Conservation (phyloP, 2,329 filamentous ascomycete genomes). For the Macroventuria anomochaeta region DNA sequence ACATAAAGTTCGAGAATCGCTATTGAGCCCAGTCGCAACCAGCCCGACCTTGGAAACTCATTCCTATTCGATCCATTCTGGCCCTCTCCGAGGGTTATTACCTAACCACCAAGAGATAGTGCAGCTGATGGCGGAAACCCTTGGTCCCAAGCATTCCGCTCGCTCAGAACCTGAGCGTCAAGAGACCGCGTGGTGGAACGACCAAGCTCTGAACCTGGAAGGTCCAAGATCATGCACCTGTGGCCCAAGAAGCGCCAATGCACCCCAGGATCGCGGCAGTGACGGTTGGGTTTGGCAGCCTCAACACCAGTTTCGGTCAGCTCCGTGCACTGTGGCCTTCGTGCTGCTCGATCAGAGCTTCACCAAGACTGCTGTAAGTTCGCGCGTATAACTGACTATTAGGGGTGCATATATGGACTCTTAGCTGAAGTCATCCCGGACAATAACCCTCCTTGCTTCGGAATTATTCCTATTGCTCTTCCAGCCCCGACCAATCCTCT, state of each 20-base stretch:
- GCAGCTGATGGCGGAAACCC: slow-evolving; percentile 25
- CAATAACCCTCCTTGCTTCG: slow-evolving; percentile 13
- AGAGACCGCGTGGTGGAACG: slow-evolving; percentile 12
- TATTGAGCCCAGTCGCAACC: not conserved
- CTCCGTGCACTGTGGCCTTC: slow-evolving; percentile 1
- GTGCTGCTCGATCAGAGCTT: not conserved
- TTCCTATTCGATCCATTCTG: slow-evolving; percentile 5
- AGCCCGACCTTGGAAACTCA: slow-evolving; percentile 1
- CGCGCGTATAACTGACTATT: not conserved
- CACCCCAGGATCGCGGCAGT: slow-evolving; percentile 15
- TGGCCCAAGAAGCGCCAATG: slow-evolving; percentile 20
- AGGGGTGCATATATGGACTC: not conserved
- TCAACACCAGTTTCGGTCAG: slow-evolving; percentile 8
- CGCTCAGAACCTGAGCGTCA: slow-evolving; percentile 5
- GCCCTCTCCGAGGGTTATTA: too few relatives aligned
- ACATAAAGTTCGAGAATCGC: slow-evolving; percentile 7
- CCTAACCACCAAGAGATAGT: slow-evolving; percentile 9
- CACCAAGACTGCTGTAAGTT: too few relatives aligned
- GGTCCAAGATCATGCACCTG: slow-evolving; percentile 5
- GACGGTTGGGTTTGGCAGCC: not conserved
- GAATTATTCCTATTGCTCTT: slow-evolving; percentile 26
- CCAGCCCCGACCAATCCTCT: slow-evolving; percentile 34
- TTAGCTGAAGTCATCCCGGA: slow-evolving; percentile 1
- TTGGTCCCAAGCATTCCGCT: slow-evolving; percentile 33
- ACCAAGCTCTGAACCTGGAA: slow-evolving; percentile 7